Evolutionary conservation across 2,329 filamentous ascomycete species (phyloP).

Genomic region (Alternaria novae-zelandiae): DNA sequence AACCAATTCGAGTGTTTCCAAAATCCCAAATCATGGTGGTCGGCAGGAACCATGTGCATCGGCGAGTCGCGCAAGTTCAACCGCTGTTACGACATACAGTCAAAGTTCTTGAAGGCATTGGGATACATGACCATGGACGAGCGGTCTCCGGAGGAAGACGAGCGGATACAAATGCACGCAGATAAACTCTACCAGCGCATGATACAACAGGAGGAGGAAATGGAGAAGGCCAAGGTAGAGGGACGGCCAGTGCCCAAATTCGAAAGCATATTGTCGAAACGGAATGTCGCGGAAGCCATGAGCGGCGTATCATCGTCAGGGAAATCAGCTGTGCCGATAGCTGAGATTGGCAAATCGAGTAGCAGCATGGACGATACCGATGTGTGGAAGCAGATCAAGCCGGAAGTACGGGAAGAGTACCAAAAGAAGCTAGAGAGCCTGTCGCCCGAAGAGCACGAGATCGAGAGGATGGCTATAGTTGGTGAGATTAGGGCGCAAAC

Average conservation of each 20-base stretch:
- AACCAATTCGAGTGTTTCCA: slow-evolving; percentile 84
- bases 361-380: slow-evolving; percentile 21
- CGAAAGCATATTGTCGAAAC: slow-evolving; percentile 59
- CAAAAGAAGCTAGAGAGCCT: slow-evolving; percentile 42
- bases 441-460: slow-evolving; percentile 38
- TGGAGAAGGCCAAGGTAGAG: slow-evolving; percentile 71
- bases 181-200: slow-evolving; percentile 89
- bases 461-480: slow-evolving; percentile 43
- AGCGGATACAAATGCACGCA: slow-evolving; percentile 89
- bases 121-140: slow-evolving; percentile 79
- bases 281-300: slow-evolving; percentile 38
- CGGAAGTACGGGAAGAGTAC: slow-evolving; percentile 37
- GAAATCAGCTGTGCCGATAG: slow-evolving; percentile 4
- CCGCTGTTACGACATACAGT: slow-evolving; percentile 88
- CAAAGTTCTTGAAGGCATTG: slow-evolving; percentile 87
- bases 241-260: slow-evolving; percentile 63
- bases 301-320: slow-evolving; percentile 21
- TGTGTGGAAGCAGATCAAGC: slow-evolving; percentile 42
- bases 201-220: slow-evolving; percentile 77
- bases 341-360: background rate
- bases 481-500: slow-evolving; percentile 43
- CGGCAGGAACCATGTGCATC: slow-evolving; percentile 80
- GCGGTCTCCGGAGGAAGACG: slow-evolving; percentile 74
- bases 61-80: slow-evolving; percentile 79
- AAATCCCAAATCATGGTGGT: slow-evolving; percentile 66